These are phyloP conservation scores for Fraxinus velutina DNA, from an alignment of 305 asterid genomes.

Conservation along the genomic window DNA sequence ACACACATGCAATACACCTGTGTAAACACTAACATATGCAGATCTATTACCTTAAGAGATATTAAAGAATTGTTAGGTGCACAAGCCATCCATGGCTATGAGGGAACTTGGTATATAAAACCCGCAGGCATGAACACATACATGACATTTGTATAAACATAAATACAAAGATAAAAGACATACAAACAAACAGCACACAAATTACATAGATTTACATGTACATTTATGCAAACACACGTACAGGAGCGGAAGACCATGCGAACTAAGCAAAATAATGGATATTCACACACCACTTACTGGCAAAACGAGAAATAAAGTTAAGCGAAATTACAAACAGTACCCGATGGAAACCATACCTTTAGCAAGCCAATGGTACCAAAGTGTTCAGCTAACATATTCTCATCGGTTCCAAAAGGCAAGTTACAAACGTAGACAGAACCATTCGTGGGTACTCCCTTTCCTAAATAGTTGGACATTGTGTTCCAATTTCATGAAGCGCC, in stretches of 20 bases:
- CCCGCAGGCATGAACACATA: background rate
- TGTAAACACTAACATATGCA: background rate
- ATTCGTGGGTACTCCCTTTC: conserved; percentile 62
- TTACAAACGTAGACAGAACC: conserved; percentile 84
- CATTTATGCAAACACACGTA: background rate
- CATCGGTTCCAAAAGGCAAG: conserved; percentile 83
- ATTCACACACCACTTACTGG: background rate
- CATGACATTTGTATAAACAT: background rate
- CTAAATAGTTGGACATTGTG: conserved; percentile 62
- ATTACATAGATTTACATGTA: background rate
- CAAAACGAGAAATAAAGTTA: background rate
- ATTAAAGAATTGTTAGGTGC: background rate
- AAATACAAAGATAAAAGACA: background rate
- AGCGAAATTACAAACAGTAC: conserved; percentile 23
- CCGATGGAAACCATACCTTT: conserved; percentile 55
- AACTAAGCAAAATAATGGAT: background rate
- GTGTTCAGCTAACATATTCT: conserved; percentile 84
- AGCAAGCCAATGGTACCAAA: conserved; percentile 94
- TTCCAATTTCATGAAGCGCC: conserved; percentile 57
- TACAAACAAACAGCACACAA: background rate
- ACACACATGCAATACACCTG: background rate
- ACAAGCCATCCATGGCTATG: background rate
- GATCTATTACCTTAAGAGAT: background rate
- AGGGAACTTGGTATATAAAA: background rate
- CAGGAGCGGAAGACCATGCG: background rate